Conservation (phyloP, 2,329 filamentous ascomycete species). For the Chalaropsis ovoidea region DNA sequence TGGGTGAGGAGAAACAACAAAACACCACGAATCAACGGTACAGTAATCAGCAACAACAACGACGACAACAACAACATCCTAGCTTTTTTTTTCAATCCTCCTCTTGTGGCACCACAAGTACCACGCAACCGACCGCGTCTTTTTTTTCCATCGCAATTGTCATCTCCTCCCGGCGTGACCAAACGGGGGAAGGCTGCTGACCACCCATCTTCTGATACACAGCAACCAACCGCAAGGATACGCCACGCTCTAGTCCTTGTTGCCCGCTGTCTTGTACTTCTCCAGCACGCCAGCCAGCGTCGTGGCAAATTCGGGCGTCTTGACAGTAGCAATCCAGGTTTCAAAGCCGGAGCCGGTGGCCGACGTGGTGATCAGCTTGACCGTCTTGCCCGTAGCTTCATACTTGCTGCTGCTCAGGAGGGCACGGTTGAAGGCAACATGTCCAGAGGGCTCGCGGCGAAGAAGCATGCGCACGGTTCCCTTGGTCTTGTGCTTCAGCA, state of each 20-base stretch:
- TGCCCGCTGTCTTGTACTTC: slow-evolving; percentile 47
- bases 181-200: neutral
- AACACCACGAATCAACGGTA: slow-evolving; percentile 11
- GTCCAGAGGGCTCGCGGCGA: slow-evolving; percentile 64
- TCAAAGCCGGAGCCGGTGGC: slow-evolving; percentile 51
- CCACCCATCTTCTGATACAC: neutral
- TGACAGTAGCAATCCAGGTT: slow-evolving; percentile 62
- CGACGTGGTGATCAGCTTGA: slow-evolving; percentile 49
- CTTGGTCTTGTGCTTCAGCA: slow-evolving; percentile 64
- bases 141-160: neutral
- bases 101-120: neutral
- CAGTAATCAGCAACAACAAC: neutral
- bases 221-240: neutral
- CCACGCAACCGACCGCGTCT: neutral
- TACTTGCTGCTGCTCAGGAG: slow-evolving; percentile 55
- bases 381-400: slow-evolving; percentile 49
- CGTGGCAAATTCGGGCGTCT: slow-evolving; percentile 50
- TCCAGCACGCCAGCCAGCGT: slow-evolving; percentile 44
- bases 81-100: neutral
- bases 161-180: neutral
- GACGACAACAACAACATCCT: neutral
- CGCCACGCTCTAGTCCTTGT: slow-evolving; percentile 33
- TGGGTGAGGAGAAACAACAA: neutral
- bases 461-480: slow-evolving; percentile 58
- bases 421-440: slow-evolving; percentile 60